Conservation (phyloP, 768 basidiomycete species). For the Cystofilobasidium bisporidii region DNA sequence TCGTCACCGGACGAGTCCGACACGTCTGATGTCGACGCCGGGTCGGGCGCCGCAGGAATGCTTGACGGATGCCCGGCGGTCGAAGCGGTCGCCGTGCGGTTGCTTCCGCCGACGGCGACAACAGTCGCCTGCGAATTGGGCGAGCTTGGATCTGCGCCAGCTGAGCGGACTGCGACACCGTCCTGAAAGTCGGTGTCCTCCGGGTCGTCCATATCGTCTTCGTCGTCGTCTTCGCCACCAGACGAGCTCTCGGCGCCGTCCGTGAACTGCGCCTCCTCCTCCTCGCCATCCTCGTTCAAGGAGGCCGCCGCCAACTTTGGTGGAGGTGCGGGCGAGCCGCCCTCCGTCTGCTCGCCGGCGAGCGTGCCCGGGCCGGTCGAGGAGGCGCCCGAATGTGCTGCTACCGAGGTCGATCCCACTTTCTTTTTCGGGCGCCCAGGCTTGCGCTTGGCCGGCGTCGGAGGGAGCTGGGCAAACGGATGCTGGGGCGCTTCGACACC, state of each 20-base stretch:
- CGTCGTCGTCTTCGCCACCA: not conserved
- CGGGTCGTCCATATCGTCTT: slow-evolving; percentile 2
- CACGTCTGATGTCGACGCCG: not conserved
- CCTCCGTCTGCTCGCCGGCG: not conserved
- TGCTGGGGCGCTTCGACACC: not conserved
- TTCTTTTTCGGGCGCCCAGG: not conserved
- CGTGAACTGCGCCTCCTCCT: not conserved
- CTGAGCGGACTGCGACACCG: not conserved
- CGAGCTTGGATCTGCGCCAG: not conserved
- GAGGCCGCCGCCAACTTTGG: not conserved
- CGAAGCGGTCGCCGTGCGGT: too few relatives aligned
- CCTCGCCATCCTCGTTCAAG: not conserved
- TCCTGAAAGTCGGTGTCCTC: not conserved
- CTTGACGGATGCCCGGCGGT: not conserved
- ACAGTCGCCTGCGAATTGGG: not conserved
- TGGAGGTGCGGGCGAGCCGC: too few relatives aligned
- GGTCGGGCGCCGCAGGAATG: not conserved
- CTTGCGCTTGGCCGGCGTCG: slow-evolving; percentile 8
- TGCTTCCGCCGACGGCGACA: not conserved
- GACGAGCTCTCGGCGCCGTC: not conserved
- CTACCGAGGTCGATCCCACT: not conserved
- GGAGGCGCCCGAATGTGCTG: not conserved
- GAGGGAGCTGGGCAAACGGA: not conserved
- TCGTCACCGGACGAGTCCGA: slow-evolving; percentile 7
- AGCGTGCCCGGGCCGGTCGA: not conserved